These are phyloP conservation scores for Pichia sp. DNA, from an alignment of 1,139 yeast genomes.

Conservation along the genomic window DNA sequence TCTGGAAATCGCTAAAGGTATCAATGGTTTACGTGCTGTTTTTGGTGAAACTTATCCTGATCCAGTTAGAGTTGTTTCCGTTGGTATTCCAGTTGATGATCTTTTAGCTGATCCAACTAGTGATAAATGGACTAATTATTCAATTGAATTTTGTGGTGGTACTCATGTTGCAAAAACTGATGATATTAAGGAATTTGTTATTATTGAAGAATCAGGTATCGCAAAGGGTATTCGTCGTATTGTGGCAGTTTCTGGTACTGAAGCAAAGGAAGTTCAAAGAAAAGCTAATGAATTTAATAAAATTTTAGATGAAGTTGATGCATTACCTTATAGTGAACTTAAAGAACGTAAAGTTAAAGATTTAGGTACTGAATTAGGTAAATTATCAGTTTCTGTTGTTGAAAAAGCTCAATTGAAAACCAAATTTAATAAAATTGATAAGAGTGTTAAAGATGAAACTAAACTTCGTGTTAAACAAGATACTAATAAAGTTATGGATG, in stretches of 20 bases:
- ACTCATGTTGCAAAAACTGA: slow-evolving; percentile 91
- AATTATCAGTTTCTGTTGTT: slow-evolving; percentile 73
- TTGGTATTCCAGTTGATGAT: slow-evolving; percentile 86
- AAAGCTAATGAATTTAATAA: slow-evolving; percentile 65
- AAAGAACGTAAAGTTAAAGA: slow-evolving; percentile 80
- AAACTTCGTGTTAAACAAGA: slow-evolving; percentile 87
- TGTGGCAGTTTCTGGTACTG: slow-evolving; percentile 91
- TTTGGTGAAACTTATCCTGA: slow-evolving; percentile 99
- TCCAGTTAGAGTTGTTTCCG: slow-evolving; percentile 95
- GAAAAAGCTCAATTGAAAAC: slow-evolving; percentile 71
- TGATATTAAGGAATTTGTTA: slow-evolving; percentile 84
- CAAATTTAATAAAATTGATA: slow-evolving; percentile 72
- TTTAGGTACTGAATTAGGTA: slow-evolving; percentile 76
- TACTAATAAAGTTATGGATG: slow-evolving; percentile 70
- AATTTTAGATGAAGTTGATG: slow-evolving; percentile 51
- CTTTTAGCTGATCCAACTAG: slow-evolving; percentile 64
- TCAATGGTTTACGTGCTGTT: slow-evolving; percentile 89
- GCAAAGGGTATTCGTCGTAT: slow-evolving; percentile 98
- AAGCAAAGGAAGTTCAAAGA: slow-evolving; percentile 85
- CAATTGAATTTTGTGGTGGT: slow-evolving; percentile 98
- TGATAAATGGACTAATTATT: slow-evolving; percentile 65
- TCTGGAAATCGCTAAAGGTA: slow-evolving; percentile 62
- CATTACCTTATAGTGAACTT: slow-evolving; percentile 50
- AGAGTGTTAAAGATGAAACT: slow-evolving; percentile 78
- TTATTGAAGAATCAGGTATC: slow-evolving; percentile 90